Percentiles rank a stretch among this genome's conserved stretches.
Conservation (phyloP, 1,284 basidiomycete genomes). For the Cryptococcus deneoformans region DNA sequence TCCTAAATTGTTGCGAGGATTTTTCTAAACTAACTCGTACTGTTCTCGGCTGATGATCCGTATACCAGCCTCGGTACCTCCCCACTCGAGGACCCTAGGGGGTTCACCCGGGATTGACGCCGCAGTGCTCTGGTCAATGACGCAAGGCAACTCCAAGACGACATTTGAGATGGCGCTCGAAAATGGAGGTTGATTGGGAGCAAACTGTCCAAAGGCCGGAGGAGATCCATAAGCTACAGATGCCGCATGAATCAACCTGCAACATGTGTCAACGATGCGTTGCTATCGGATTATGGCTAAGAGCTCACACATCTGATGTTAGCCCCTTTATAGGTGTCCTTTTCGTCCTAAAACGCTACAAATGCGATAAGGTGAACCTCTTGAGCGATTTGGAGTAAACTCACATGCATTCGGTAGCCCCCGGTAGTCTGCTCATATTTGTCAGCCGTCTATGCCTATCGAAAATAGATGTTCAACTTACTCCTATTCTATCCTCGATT, state of each 20-base stretch:
- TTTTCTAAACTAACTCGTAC: conserved; percentile 5
- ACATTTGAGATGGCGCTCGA: conserved; percentile 28
- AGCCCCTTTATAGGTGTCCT: conserved; percentile 77
- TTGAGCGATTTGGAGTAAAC: background rate
- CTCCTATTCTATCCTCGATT: conserved; percentile 35
- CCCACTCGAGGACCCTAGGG: conserved; percentile 27
- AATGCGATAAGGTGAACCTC: background rate
- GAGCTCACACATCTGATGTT: conserved; percentile 71
- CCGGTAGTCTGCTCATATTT: conserved; percentile 58
- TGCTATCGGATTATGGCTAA: background rate
- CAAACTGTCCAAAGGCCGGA: conserved; percentile 57
- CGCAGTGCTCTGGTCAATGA: conserved; percentile 15
- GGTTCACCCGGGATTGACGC: conserved; percentile 1
- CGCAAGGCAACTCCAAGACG: conserved; percentile 30
- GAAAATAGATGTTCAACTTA: conserved; percentile 8
- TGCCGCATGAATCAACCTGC: conserved; percentile 59
- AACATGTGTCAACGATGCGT: background rate
- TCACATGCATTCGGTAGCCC: conserved; percentile 50
- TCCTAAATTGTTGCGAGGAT: background rate
- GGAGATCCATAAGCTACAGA: conserved; percentile 57
- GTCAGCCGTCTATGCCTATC: background rate
- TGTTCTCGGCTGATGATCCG: conserved; percentile 11
- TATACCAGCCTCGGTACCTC: conserved; percentile 23
- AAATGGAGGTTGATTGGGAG: conserved; percentile 50
- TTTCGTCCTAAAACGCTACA: conserved; percentile 62